Evolutionary conservation across 495 filamentous ascomycete genomes (phyloP).

Genomic region (Penicillium psychrofluorescens): DNA sequence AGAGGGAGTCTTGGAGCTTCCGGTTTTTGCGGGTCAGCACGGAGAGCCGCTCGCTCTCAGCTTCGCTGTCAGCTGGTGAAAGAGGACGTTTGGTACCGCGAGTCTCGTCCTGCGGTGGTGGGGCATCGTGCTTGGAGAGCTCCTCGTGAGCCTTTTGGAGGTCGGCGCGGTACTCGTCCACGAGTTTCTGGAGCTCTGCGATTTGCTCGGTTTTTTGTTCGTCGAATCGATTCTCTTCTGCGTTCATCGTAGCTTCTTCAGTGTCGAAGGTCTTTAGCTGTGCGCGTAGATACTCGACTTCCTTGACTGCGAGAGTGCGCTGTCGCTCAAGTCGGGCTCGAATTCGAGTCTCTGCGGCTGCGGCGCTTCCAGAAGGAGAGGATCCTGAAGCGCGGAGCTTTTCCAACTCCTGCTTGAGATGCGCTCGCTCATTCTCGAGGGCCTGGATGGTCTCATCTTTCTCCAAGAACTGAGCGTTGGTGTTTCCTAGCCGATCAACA

Average conservation of each 20-base stretch:
- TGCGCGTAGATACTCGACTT: constrained; percentile 87
- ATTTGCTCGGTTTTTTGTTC: constrained; percentile 69
- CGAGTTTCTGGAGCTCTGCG: constrained; percentile 70
- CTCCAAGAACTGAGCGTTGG: constrained; percentile 72
- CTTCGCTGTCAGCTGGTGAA: constrained; percentile 59
- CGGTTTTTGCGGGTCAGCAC: constrained; percentile 78
- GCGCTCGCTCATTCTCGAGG: constrained; percentile 60
- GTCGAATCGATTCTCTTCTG: constrained; percentile 60
- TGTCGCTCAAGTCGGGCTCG: constrained; percentile 78
- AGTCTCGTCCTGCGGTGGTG: constrained; percentile 27
- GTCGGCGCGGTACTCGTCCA: constrained; percentile 86
- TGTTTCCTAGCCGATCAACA: constrained; percentile 65
- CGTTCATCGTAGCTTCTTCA: constrained; percentile 80
- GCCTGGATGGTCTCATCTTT: constrained; percentile 70
- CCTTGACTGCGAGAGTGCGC: constrained; percentile 75
- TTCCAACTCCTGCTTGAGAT: constrained; percentile 59
- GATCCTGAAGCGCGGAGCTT: constrained; percentile 43
- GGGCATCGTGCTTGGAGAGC: constrained; percentile 52
- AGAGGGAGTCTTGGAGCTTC: constrained; percentile 69
- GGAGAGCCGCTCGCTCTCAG: constrained; percentile 69
- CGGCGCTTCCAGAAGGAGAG: constrained; percentile 25
- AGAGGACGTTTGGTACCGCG: constrained; percentile 35
- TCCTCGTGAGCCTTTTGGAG: constrained; percentile 66
- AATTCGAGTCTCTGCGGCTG: constrained; percentile 42
- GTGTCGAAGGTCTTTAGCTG: constrained; percentile 87